Percentiles rank a stretch among this genome's conserved stretches.
phyloP scores from a whole-genome alignment of 768 basidiomycete species.

The Russula emetica region DNA sequence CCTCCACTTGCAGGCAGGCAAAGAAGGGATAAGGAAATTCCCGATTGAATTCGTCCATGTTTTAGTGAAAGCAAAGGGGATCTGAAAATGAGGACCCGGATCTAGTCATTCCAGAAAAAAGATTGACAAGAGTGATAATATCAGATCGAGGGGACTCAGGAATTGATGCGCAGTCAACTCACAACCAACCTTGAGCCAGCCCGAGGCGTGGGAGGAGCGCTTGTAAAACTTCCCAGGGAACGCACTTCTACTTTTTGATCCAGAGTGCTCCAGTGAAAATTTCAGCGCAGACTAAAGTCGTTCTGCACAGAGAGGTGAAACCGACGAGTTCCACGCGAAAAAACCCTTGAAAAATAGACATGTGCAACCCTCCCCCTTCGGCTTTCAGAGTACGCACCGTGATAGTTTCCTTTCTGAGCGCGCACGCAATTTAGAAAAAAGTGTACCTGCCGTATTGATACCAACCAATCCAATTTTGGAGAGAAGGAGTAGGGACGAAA shows the following conservation, averaged over 20 bases:
- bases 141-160: slow-evolving; percentile 1
- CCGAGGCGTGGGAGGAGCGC: slow-evolving; percentile 10
- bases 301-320: neutral
- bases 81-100: neutral
- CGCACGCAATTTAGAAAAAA: neutral
- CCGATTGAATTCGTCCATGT: neutral
- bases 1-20: neutral
- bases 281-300: neutral
- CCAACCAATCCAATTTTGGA: neutral
- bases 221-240: slow-evolving; percentile 13
- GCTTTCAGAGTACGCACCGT: neutral
- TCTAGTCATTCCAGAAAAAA: slow-evolving; percentile 6
- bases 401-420: neutral
- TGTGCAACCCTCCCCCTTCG: neutral
- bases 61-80: neutral
- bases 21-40: too few species aligned
- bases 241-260: slow-evolving; percentile 1
- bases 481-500: neutral
- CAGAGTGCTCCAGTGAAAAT: neutral
- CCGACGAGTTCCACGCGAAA: neutral
- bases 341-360: neutral
- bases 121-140: neutral
- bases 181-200: neutral
- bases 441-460: neutral
- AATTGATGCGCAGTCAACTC: neutral